Evolutionary conservation across 2,329 filamentous ascomycete genomes (phyloP).

Genomic region (Alternaria sp.): DNA sequence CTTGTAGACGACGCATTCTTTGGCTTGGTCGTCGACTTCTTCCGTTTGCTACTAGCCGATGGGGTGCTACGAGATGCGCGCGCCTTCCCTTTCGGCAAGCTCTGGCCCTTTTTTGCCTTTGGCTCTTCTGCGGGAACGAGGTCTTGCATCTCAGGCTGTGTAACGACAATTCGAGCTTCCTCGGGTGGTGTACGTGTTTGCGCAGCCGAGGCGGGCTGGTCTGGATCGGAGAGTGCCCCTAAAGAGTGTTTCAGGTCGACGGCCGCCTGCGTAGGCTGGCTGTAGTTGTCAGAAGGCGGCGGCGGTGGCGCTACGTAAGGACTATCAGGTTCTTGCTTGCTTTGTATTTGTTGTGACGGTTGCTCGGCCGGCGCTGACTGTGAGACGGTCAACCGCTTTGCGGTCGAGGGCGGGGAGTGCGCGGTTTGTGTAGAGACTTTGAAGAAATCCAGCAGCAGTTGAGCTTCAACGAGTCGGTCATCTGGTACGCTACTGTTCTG

Average conservation of each 20-base stretch:
- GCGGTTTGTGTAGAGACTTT: conserved; percentile 42
- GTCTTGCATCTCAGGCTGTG: conserved; percentile 27
- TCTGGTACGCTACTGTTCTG: conserved; percentile 45
- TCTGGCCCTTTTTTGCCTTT: conserved; percentile 51
- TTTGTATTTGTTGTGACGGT: conserved; percentile 17
- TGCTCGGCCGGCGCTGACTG: conserved; percentile 24
- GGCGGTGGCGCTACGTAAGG: conserved; percentile 19
- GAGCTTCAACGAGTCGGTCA: conserved; percentile 55
- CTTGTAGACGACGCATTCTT: conserved; percentile 34
- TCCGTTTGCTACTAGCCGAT: conserved; percentile 50
- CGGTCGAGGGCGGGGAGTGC: conserved; percentile 38
- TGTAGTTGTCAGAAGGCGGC: conserved; percentile 17
- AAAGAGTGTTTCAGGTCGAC: conserved; percentile 29
- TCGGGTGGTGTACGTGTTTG: conserved; percentile 55
- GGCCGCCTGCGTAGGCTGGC: conserved; percentile 24
- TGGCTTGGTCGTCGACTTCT: conserved; percentile 50
- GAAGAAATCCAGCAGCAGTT: conserved; percentile 57
- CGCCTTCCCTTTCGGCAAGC: conserved; percentile 59
- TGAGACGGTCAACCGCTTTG: conserved; percentile 44
- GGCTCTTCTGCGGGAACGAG: conserved; percentile 32
- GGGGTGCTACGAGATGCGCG: conserved; percentile 51
- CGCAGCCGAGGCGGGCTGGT: conserved; percentile 31
- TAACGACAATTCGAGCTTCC: conserved; percentile 31
- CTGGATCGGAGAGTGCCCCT: conserved; percentile 13
- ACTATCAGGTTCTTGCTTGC: conserved; percentile 20